phyloP scores from a whole-genome alignment of 352 stramenopile genomes.

The Phytophthora pisi region DNA sequence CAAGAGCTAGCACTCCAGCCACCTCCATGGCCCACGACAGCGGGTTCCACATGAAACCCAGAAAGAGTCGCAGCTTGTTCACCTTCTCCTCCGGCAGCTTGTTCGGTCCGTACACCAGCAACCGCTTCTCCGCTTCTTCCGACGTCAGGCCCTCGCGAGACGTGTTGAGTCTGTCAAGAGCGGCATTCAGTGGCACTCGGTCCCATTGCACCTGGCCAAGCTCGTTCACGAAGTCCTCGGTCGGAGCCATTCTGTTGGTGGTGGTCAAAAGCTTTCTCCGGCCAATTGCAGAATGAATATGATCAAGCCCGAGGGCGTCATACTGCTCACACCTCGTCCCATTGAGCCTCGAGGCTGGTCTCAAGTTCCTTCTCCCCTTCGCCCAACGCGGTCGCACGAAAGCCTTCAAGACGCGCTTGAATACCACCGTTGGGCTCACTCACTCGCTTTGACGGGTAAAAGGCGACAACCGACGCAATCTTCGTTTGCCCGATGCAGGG shows the following conservation, averaged over 20 bases:
- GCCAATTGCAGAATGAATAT: neutral
- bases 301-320: neutral
- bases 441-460: too few species aligned
- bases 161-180: constrained; percentile 78
- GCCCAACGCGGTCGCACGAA: too few species aligned
- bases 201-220: constrained; percentile 8
- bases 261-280: neutral
- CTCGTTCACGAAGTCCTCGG: constrained; percentile 90
- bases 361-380: too few species aligned
- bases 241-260: neutral
- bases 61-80: constrained; percentile 74
- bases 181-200: constrained; percentile 68
- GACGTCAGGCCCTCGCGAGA: constrained; percentile 62
- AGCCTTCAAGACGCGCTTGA: too few species aligned
- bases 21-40: constrained; percentile 81
- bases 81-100: constrained; percentile 56
- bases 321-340: neutral
- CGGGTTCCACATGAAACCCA: constrained; percentile 79
- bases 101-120: constrained; percentile 74
- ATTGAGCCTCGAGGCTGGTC: neutral
- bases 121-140: constrained; percentile 64
- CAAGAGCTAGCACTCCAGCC: constrained; percentile 64
- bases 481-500: too few species aligned
- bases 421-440: too few species aligned
- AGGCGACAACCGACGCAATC: too few species aligned